Conservation (phyloP, 2,329 filamentous ascomycete species). For the Penicillium hordei region DNA sequence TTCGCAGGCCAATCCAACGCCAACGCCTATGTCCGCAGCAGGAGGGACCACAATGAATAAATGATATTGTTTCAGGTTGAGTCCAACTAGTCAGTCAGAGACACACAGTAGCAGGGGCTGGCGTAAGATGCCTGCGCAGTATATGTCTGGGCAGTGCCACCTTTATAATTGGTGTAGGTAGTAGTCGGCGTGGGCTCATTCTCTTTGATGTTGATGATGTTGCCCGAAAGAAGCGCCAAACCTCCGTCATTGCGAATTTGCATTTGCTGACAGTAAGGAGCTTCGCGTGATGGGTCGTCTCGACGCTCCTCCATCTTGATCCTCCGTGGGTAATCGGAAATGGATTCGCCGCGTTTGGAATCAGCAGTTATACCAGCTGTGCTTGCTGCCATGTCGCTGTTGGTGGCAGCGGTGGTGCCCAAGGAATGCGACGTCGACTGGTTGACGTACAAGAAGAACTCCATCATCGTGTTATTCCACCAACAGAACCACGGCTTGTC, state of each 20-base stretch:
- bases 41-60: conserved; percentile 20
- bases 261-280: conserved; percentile 66
- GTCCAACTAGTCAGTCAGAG: conserved; percentile 34
- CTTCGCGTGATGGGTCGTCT: conserved; percentile 39
- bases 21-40: conserved; percentile 23
- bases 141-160: conserved; percentile 34
- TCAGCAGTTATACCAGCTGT: conserved; percentile 17
- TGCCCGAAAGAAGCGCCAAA: conserved; percentile 32
- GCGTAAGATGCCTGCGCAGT: conserved; percentile 38
- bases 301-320: conserved; percentile 68
- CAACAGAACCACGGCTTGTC: conserved; percentile 68
- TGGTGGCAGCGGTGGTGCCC: conserved; percentile 21
- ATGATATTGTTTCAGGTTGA: conserved; percentile 21
- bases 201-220: conserved; percentile 37
- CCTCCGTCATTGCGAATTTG: conserved; percentile 55
- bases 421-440: conserved; percentile 44
- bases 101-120: conserved; percentile 39
- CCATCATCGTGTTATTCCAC: conserved; percentile 67
- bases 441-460: conserved; percentile 66
- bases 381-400: conserved; percentile 20
- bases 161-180: conserved; percentile 27
- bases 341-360: conserved; percentile 14
- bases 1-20: conserved; percentile 23
- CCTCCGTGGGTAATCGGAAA: conserved; percentile 52
- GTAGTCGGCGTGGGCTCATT: conserved; percentile 38